A percentile compares a stretch with the other conserved stretches of the same genome.
These are phyloP conservation scores for Aspergillus piperis DNA, from an alignment of 2,329 filamentous ascomycete genomes.

Conservation along the genomic window DNA sequence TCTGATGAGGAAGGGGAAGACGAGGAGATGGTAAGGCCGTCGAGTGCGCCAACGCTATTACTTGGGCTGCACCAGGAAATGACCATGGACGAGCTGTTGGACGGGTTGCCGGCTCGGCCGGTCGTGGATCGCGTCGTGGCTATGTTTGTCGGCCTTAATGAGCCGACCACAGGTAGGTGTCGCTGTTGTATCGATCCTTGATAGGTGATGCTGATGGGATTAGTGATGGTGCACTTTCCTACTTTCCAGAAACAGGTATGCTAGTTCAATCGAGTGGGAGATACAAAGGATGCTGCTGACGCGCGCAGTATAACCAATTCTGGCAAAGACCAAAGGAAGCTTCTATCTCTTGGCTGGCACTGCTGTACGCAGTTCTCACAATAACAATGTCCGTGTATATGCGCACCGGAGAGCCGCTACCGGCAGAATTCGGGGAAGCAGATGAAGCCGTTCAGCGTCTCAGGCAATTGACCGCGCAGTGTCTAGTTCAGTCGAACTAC, in stretches of 20 bases:
- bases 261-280: not conserved
- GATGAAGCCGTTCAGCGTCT: slow-evolving; percentile 43
- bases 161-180: slow-evolving; percentile 34
- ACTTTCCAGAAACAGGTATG: slow-evolving; percentile 35
- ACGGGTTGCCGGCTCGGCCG: slow-evolving; percentile 32
- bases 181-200: not conserved
- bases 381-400: slow-evolving; percentile 30
- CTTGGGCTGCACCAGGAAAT: slow-evolving; percentile 28
- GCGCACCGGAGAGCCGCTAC: slow-evolving; percentile 28
- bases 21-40: slow-evolving; percentile 19
- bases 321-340: slow-evolving; percentile 30
- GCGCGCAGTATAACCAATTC: slow-evolving; percentile 34
- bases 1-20: slow-evolving; percentile 29
- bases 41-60: slow-evolving; percentile 30
- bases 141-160: slow-evolving; percentile 35
- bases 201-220: not conserved
- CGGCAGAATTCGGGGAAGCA: slow-evolving; percentile 19
- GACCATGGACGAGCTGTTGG: slow-evolving; percentile 36
- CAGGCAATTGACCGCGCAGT: slow-evolving; percentile 48
- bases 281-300: not conserved
- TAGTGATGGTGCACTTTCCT: slow-evolving; percentile 34
- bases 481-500: slow-evolving; percentile 38
- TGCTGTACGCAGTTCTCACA: slow-evolving; percentile 32
- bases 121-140: slow-evolving; percentile 38
- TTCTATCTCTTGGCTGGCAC: slow-evolving; percentile 35